Percentiles rank a stretch among this genome's conserved stretches.
These are phyloP conservation scores for Colletotrichum tropicicola DNA, from an alignment of 2,329 filamentous ascomycete genomes.

Conservation along the genomic window DNA sequence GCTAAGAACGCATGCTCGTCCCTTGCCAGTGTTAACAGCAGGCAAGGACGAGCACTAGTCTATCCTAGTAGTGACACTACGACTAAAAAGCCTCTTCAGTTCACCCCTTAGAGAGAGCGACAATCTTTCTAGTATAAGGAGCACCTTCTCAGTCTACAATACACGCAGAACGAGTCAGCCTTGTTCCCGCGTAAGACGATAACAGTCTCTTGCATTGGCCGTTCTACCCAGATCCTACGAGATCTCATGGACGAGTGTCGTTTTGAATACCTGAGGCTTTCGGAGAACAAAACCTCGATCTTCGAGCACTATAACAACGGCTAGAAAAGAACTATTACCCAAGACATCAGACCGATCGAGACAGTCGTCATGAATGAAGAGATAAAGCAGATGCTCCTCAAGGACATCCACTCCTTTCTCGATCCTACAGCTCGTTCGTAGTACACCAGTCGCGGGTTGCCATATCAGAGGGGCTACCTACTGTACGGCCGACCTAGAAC, in stretches of 20 bases:
- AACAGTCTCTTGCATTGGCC: constrained; percentile 35
- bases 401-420: constrained; percentile 47
- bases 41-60: background rate
- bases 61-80: background rate
- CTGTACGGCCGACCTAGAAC: constrained; percentile 49
- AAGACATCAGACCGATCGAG: constrained; percentile 32
- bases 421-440: constrained; percentile 38
- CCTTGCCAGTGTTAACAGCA: background rate
- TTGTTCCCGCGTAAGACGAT: background rate
- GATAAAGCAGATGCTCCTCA: constrained; percentile 36
- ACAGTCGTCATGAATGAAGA: constrained; percentile 32
- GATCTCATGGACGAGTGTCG: constrained; percentile 40
- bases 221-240: constrained; percentile 36
- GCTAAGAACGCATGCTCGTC: background rate
- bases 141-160: background rate
- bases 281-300: constrained; percentile 40
- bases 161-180: background rate
- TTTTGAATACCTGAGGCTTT: constrained; percentile 39
- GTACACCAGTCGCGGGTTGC: constrained; percentile 41
- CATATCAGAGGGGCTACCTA: constrained; percentile 45
- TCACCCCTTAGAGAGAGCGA: background rate
- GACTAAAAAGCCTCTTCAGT: background rate
- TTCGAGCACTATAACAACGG: constrained; percentile 38
- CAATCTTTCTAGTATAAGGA: background rate
- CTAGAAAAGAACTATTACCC: constrained; percentile 34